Evolutionary conservation across 192 early-diverging fungal species (phyloP), one percentile per base, ranked within the genome.

Genomic region (Linnemannia hyalina): DNA sequence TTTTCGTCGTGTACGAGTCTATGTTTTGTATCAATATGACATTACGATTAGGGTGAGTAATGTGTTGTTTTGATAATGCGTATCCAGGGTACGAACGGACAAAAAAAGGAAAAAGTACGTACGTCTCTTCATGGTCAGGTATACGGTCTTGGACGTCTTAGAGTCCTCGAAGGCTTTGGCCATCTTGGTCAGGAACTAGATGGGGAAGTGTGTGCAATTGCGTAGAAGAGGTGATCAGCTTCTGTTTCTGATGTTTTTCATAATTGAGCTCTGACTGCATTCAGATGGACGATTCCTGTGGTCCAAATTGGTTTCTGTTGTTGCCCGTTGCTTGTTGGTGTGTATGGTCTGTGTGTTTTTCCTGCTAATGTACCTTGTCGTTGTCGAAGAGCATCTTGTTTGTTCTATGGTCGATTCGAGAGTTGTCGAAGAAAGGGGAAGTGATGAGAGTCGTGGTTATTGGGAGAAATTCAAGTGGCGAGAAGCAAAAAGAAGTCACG

Each of bases 131-230:
- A 85, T 85, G 1, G 83, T 85, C 44, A 85, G 44, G 55, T 80
- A 85, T 44, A 85, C 83, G 35, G 83, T 72, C 26, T 77, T 85
- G 22, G 73, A 70, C n/a, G 68, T 35, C 78, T 80, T 85, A 35
- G 83, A 69, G 42, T 80, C 83, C 69, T 85, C 83, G n/a, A 85
- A 85, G 78, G 83, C 78, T 63, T 85, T 85, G 44, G 83, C 83
- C 78, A 80, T 80, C 55, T 63, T 75, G 42, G 83, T 85, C 63
- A 85, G 69, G 78, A 85, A 85, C 83, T 85, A 77, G n/a, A 32
- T 26, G 35, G n/a, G 2, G 2, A 38, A 35, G 35, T 35, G 36
- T 26, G 38, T 75, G 23, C 35, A 35, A 20, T 52, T 15, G 36
- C 13, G 73, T n/a, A 54, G 3, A 68, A 9, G 40, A 32, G 46